Conservation (phyloP, 257 asterid genomes). For the Fraxinus pennsylvanica region DNA sequence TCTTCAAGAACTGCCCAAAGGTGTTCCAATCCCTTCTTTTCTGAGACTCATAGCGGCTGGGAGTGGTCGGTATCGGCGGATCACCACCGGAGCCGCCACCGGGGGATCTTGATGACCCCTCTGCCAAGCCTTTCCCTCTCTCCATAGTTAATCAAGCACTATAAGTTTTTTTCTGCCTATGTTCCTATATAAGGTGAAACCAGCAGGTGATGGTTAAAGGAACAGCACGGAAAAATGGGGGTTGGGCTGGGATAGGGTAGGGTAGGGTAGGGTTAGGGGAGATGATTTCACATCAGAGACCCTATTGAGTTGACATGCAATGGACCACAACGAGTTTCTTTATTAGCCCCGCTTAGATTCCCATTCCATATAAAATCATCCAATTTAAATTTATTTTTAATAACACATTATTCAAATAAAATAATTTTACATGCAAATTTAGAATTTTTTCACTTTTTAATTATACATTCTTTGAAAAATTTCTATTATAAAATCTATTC, state of each 20-base stretch:
- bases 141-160: conserved; percentile 22
- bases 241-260: no score
- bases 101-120: conserved; percentile 53
- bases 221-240: conserved; percentile 29
- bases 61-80: conserved; percentile 24
- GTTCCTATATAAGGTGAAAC: conserved; percentile 42
- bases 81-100: conserved; percentile 13
- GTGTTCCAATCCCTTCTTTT: conserved; percentile 87
- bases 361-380: no score
- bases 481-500: no score
- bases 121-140: conserved; percentile 43
- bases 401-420: no score
- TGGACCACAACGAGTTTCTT: conserved; percentile 68
- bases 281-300: conserved; percentile 51
- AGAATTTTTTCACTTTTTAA: no score
- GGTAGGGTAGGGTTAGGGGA: not conserved
- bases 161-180: conserved; percentile 2
- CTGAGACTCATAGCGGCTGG: conserved; percentile 69
- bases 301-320: conserved; percentile 63
- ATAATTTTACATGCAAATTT: no score
- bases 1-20: conserved; percentile 68
- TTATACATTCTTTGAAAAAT: no score
- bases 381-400: no score
- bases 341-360: not conserved
- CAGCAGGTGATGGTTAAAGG: conserved; percentile 35